Conservation (phyloP, 371 early-diverging fungal species). For the Chytridiales sp. region DNA sequence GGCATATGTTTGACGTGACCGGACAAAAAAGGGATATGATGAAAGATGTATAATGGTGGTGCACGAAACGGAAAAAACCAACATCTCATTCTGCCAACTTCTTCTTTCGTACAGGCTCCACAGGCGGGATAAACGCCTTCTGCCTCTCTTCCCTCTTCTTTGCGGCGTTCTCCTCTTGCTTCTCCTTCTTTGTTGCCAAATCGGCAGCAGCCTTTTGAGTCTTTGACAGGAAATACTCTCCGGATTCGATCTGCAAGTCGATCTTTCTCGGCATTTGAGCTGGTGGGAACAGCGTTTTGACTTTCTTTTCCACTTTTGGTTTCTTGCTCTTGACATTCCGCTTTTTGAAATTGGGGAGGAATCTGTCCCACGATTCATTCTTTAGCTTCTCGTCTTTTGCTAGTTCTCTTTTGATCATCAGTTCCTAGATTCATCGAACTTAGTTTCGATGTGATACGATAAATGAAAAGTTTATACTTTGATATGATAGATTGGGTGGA, state of each 20-base stretch:
- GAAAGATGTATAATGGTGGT: no score
- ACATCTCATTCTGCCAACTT: no score
- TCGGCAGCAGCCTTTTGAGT: constrained; percentile 23
- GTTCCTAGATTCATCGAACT: constrained; percentile 54
- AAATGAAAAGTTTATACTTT: constrained; percentile 59
- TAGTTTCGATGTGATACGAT: not conserved
- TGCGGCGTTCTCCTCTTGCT: constrained; percentile 58
- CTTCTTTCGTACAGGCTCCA: constrained; percentile 39
- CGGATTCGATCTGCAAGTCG: constrained; percentile 90
- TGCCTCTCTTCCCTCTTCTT: constrained; percentile 64
- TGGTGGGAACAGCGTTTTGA: constrained; percentile 88
- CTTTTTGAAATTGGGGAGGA: constrained; percentile 98
- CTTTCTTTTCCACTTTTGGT: constrained; percentile 61
- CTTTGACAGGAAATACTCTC: constrained; percentile 92
- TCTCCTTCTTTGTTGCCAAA: constrained; percentile 65
- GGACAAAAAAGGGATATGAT: no score
- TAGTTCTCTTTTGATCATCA: constrained; percentile 98
- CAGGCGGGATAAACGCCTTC: constrained; percentile 74
- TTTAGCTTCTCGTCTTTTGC: constrained; percentile 95
- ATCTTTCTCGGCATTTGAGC: constrained; percentile 83
- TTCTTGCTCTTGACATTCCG: constrained; percentile 72
- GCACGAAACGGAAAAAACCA: no score
- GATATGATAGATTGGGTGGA: constrained; percentile 99
- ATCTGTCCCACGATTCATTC: constrained; percentile 97
- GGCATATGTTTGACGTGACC: no score